These are phyloP conservation scores for Phaffia tasmanica DNA, from an alignment of 768 basidiomycete species.

Conservation along the genomic window DNA sequence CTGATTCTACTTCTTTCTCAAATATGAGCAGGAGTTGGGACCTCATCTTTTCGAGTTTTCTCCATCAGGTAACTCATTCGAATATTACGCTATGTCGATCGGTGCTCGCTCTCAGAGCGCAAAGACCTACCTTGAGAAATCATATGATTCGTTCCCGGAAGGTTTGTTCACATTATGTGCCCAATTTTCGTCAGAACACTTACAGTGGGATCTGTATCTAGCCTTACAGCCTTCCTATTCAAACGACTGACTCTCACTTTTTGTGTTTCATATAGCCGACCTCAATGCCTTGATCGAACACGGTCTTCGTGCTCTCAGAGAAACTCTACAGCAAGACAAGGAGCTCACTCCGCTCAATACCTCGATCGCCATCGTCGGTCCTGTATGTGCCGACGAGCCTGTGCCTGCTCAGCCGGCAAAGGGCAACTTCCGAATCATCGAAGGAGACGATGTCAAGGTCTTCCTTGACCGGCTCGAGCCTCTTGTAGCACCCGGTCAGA, in stretches of 20 bases:
- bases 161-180: slow-evolving; percentile 47
- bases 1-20: background rate
- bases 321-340: slow-evolving; percentile 98
- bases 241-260: background rate
- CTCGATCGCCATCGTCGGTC: slow-evolving; percentile 80
- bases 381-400: slow-evolving; percentile 26
- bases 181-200: background rate
- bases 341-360: slow-evolving; percentile 88
- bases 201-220: background rate
- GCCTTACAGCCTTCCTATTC: background rate
- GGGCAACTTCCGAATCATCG: slow-evolving; percentile 71
- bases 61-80: slow-evolving; percentile 90
- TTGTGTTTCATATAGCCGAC: background rate
- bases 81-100: slow-evolving; percentile 97
- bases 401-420: slow-evolving; percentile 41
- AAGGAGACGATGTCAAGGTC: slow-evolving; percentile 62
- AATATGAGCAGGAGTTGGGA: slow-evolving; percentile 53
- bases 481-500: slow-evolving; percentile 45
- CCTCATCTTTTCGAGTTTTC: slow-evolving; percentile 98
- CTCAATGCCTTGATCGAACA: slow-evolving; percentile 57
- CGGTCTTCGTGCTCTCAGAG: slow-evolving; percentile 85
- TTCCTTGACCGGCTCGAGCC: slow-evolving; percentile 69
- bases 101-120: slow-evolving; percentile 96
- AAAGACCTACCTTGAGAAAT: slow-evolving; percentile 94
- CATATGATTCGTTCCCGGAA: slow-evolving; percentile 75